Evolutionary conservation across 2,329 filamentous ascomycete genomes (phyloP).

Genomic region (Arthrobotrys conoides): DNA sequence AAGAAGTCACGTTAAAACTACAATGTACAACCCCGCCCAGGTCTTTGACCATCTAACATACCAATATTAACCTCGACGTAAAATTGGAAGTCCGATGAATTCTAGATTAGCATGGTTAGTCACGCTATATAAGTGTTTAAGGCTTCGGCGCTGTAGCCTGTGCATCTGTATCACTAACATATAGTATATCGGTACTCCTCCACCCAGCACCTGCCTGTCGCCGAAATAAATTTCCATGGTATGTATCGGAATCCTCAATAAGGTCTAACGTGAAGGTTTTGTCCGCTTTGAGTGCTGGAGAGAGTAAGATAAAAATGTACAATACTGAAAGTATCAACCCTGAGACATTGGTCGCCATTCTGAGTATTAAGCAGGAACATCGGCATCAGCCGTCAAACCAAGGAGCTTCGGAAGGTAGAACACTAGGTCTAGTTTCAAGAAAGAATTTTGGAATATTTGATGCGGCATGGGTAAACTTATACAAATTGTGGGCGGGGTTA

Average conservation of each 20-base stretch:
- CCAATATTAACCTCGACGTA: constrained; percentile 36
- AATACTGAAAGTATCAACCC: background rate
- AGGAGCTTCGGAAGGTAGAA: background rate
- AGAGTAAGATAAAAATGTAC: constrained; percentile 5
- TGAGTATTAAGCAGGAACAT: background rate
- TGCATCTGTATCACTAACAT: constrained; percentile 11
- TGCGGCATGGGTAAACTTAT: constrained; percentile 4
- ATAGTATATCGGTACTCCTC: constrained; percentile 33
- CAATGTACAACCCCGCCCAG: background rate
- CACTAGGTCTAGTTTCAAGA: background rate
- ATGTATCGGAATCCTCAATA: background rate
- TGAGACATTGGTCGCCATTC: background rate
- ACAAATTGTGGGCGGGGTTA: background rate
- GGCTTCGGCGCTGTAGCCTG: background rate
- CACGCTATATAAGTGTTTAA: background rate
- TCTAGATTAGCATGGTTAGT: background rate
- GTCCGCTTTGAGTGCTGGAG: background rate
- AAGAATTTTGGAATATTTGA: background rate
- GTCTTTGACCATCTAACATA: background rate
- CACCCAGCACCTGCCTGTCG: constrained; percentile 23
- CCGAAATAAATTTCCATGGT: background rate
- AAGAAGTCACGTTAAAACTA: background rate
- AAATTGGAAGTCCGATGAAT: constrained; percentile 23
- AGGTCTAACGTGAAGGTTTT: constrained; percentile 28
- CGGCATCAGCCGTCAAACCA: background rate